A percentile compares a stretch with the other conserved stretches of the same genome.
Evolutionary conservation across 305 asterid species (phyloP).

Genomic region (Fraxinus platypoda): DNA sequence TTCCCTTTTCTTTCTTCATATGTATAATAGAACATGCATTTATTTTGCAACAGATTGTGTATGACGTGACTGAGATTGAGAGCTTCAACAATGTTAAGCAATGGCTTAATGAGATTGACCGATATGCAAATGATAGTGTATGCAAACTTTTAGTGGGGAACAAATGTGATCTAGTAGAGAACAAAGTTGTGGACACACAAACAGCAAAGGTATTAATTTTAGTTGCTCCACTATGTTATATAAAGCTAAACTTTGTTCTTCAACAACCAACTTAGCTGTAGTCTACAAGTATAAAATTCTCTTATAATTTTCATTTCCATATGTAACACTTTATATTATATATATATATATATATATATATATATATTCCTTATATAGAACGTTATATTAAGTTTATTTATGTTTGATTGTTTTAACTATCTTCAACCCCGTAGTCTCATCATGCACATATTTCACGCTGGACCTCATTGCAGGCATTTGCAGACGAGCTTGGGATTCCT

Average conservation of each 20-base stretch:
- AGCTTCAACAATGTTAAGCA: conserved; percentile 25
- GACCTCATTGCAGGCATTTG: conserved; percentile 66
- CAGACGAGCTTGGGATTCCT: conserved; percentile 93
- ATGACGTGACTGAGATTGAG: conserved; percentile 23
- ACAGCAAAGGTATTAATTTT: conserved; percentile 9
- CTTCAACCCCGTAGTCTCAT: background rate
- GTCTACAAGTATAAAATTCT: background rate
- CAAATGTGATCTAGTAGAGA: conserved; percentile 23
- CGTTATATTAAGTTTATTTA: background rate
- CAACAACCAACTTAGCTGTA: background rate
- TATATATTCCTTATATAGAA: background rate
- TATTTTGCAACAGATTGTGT: conserved; percentile 10
- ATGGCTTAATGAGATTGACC: conserved; percentile 19
- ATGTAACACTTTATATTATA: background rate
- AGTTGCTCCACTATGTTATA: background rate
- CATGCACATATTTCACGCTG: conserved; percentile 9
- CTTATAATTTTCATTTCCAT: background rate
- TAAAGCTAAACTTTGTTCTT: background rate
- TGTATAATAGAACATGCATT: background rate
- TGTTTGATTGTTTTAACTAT: background rate
- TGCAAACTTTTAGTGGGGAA: conserved; percentile 22
- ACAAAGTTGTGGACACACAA: conserved; percentile 23
- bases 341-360: background rate
- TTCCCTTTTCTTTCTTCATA: background rate
- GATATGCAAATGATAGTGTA: conserved; percentile 23